Percentiles rank a stretch among this genome's conserved stretches.
phyloP scores from a whole-genome alignment of 2,329 filamentous ascomycete species.

The Colletotrichum filicis region DNA sequence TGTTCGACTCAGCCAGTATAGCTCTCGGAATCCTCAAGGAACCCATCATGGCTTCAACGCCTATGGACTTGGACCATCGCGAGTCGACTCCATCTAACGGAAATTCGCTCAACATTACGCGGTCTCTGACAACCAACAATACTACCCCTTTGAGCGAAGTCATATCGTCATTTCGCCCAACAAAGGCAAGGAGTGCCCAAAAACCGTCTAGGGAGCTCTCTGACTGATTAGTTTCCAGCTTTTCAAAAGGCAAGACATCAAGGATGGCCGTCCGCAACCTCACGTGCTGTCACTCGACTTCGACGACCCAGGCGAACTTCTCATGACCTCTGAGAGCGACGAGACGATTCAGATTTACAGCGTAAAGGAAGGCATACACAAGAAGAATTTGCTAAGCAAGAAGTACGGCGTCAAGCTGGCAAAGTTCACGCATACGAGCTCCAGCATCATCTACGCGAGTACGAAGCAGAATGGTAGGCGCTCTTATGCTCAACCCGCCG shows the following conservation, averaged over 20 bases:
- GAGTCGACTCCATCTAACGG: constrained; percentile 54
- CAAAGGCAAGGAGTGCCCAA: constrained; percentile 68
- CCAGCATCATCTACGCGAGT: constrained; percentile 93
- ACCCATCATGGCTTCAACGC: constrained; percentile 59
- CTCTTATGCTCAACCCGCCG: neutral
- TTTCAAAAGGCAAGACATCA: constrained; percentile 68
- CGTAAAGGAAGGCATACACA: constrained; percentile 87
- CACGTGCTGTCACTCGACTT: constrained; percentile 93
- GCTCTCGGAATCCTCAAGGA: neutral
- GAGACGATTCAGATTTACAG: constrained; percentile 97
- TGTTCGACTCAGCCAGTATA: neutral
- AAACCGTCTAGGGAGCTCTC: neutral
- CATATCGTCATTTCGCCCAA: constrained; percentile 80
- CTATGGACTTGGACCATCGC: constrained; percentile 66
- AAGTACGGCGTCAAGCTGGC: constrained; percentile 97
- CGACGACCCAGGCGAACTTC: constrained; percentile 91
- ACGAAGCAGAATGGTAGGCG: constrained; percentile 87
- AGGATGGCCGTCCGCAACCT: constrained; percentile 63
- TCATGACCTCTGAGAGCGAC: constrained; percentile 92
- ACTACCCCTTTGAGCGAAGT: constrained; percentile 81
- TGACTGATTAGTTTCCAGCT: constrained; percentile 52
- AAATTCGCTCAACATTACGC: constrained; percentile 61
- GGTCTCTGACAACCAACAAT: constrained; percentile 55
- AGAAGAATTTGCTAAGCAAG: constrained; percentile 91
- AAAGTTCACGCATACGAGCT: constrained; percentile 91